A percentile compares a stretch with the other conserved stretches of the same genome.
Conservation (phyloP, 768 basidiomycete genomes). For the Rhodosporidiobolus sp. region DNA sequence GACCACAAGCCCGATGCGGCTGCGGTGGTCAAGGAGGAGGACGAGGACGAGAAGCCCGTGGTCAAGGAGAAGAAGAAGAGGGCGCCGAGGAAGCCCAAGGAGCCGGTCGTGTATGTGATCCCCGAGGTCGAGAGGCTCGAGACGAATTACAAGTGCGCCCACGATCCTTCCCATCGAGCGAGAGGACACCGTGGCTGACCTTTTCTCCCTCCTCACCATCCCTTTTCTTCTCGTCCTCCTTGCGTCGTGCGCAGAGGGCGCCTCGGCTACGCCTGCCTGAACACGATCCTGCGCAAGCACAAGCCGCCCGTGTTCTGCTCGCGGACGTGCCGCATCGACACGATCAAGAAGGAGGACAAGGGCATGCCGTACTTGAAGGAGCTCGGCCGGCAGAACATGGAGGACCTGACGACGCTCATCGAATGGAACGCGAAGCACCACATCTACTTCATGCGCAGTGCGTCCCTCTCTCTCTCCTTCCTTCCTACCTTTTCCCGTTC, state of each 20-base stretch:
- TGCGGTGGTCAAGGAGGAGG: background rate
- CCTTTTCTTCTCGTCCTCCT: background rate
- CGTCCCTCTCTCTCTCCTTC: background rate
- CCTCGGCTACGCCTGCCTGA: conserved; percentile 66
- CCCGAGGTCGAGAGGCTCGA: conserved; percentile 40
- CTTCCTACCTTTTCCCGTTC: too few relatives aligned
- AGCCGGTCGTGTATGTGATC: conserved; percentile 42
- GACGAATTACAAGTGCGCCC: conserved; percentile 40
- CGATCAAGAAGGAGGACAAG: conserved; percentile 63
- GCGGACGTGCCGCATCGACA: conserved; percentile 60
- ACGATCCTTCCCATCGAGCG: background rate
- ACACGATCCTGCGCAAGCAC: conserved; percentile 70
- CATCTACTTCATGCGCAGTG: conserved; percentile 73
- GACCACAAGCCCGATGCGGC: background rate
- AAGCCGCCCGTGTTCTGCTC: conserved; percentile 76
- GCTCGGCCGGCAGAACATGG: conserved; percentile 68
- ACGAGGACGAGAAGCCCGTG: background rate
- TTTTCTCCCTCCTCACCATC: too few relatives aligned
- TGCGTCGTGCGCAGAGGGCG: conserved; percentile 17
- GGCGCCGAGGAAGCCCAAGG: conserved; percentile 35
- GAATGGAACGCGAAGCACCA: conserved; percentile 79
- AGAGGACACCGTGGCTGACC: conserved; percentile 4
- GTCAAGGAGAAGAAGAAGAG: conserved; percentile 31
- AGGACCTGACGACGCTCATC: conserved; percentile 32
- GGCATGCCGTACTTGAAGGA: conserved; percentile 80